phyloP scores from a whole-genome alignment of 371 early-diverging fungal species.

The Homolaphlyctis polyrhiza region DNA sequence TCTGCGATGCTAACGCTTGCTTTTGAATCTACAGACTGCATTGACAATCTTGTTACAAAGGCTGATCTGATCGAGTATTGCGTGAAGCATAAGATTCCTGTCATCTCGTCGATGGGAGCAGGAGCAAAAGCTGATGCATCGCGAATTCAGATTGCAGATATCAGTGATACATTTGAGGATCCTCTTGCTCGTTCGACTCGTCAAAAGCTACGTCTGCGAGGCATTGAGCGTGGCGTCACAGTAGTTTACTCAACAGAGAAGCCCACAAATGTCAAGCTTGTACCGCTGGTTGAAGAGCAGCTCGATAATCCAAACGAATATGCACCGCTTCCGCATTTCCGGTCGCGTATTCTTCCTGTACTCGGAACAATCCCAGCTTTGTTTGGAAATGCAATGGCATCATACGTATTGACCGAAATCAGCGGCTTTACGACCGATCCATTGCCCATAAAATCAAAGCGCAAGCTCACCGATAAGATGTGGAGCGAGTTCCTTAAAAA shows the following conservation, averaged over 20 bases:
- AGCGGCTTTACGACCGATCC: constrained; percentile 74
- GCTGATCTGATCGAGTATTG: constrained; percentile 83
- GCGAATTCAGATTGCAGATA: constrained; percentile 90
- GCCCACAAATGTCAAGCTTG: constrained; percentile 73
- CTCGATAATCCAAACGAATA: constrained; percentile 80
- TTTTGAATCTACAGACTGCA: too few relatives aligned
- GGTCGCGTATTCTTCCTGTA: constrained; percentile 60
- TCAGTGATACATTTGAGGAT: constrained; percentile 91
- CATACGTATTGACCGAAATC: constrained; percentile 73
- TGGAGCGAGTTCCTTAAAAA: constrained; percentile 56
- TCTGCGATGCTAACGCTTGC: too few relatives aligned
- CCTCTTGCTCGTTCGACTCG: constrained; percentile 85
- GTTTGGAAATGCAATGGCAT: constrained; percentile 89
- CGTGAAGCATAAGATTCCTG: constrained; percentile 53
- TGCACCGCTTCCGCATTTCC: constrained; percentile 82
- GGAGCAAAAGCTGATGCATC: constrained; percentile 93
- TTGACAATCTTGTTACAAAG: constrained; percentile 93
- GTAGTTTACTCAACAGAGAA: constrained; percentile 93
- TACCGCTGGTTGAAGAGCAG: constrained; percentile 62
- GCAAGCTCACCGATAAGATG: constrained; percentile 48
- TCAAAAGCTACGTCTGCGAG: constrained; percentile 59
- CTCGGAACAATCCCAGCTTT: constrained; percentile 89
- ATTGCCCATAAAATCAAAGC: constrained; percentile 65
- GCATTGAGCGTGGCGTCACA: constrained; percentile 68
- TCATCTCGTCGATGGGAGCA: constrained; percentile 91